Evolutionary conservation across 129 eudicot species (phyloP), one percentile per base, ranked within the genome.

Genomic region (Chrysanthemum lavandulifolium): DNA sequence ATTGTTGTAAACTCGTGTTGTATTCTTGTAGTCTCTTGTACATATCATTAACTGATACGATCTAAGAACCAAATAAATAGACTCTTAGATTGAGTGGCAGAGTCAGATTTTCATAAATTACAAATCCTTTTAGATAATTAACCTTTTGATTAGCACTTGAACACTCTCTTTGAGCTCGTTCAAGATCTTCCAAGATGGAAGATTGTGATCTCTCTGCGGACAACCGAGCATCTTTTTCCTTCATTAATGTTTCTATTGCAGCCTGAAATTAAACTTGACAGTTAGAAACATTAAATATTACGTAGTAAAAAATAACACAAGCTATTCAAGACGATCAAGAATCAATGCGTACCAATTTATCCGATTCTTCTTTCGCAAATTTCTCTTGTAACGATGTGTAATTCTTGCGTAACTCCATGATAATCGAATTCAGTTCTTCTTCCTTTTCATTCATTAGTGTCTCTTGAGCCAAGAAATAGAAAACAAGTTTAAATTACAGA

Each of bases 1-100:
- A 95, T 65, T 86, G 94, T 55, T 95, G 99, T 61, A 95, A 80
- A 58, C 99, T 95, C 9, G 96, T 84, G 76, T 95, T 95, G 77
- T 90, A 95, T 81, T 90, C 97, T 67, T 95, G 97, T 67, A 91
- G 62, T 45, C 96, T 77, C 80, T 87, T 86, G 78, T 88, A 88
- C 91, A 80, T 95, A 55, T 91, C 97, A 66, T 91, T 85, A 43
- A 88, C 79, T 23, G 97, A 86, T 55, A 72, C 65, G 59, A 91
- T 86, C 99, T 95, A 74, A 67, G 65, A 25, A 73, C 18, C 76
- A 73, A 69, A 73, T 47, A 73, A 40, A 67, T 47, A 7, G 9
- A 56, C 67, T 12, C 50, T 67, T 47, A 58, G 27, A 61, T 27
- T 47, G 11, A 31, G 36, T n/a, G 64, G 13, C 19, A 29, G 25